Conservation (phyloP, 495 filamentous ascomycete species). For the Trichoderma asperelloides region DNA sequence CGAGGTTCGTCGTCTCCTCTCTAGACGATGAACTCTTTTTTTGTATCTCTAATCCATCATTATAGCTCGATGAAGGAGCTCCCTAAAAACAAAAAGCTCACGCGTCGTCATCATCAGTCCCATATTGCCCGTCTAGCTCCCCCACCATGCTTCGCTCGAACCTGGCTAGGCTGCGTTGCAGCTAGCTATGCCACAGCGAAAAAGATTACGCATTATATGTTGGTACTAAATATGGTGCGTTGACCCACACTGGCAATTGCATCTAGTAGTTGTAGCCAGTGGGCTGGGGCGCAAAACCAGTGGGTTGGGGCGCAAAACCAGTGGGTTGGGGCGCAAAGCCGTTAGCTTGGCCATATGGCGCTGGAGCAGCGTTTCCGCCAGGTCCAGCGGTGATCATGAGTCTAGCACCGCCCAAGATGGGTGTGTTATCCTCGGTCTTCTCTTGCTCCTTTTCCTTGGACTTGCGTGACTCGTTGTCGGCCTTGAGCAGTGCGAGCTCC, state of each 20-base stretch:
- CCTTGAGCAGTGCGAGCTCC: conserved; percentile 75
- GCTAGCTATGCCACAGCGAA: not conserved
- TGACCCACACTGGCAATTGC: not conserved
- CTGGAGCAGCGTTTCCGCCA: conserved; percentile 44
- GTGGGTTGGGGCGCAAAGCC: conserved; percentile 75
- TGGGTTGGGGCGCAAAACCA: conserved; percentile 35
- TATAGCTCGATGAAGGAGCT: not conserved
- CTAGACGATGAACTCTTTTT: not conserved
- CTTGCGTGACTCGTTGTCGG: conserved; percentile 97
- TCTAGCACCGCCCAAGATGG: conserved; percentile 84
- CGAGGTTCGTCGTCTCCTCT: not conserved
- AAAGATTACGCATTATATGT: conserved; percentile 1
- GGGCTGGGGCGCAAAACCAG: conserved; percentile 12
- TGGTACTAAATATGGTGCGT: not conserved
- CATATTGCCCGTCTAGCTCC: not conserved
- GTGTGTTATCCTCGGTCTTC: conserved; percentile 83
- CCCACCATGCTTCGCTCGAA: not conserved
- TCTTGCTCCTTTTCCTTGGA: conserved; percentile 73
- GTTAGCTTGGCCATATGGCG: conserved; percentile 64
- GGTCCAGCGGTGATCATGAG: conserved; percentile 98
- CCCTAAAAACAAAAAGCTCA: not conserved
- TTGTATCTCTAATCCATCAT: conserved; percentile 1
- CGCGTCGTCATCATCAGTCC: not conserved
- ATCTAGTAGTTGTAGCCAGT: conserved; percentile 7
- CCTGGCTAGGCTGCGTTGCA: not conserved